Evolutionary conservation across 495 filamentous ascomycete genomes (phyloP), one percentile per base, ranked within the genome.

Genomic region (Friedmanniomyces endolithicus): DNA sequence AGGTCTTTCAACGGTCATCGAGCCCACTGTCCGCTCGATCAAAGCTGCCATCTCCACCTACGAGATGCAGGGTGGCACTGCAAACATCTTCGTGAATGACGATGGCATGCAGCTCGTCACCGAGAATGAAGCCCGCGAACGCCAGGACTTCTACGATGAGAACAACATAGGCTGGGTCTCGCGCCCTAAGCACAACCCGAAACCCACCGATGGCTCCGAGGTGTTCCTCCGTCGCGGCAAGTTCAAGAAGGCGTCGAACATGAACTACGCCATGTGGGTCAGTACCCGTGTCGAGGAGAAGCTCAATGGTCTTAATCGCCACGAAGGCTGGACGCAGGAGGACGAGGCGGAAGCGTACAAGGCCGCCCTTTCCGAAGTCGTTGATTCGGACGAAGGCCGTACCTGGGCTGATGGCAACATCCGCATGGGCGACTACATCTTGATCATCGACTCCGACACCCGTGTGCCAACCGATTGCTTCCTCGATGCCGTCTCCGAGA

Each of bases 171-270:
- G 67, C 24, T 71, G 68, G 68, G 63, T 64, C 31, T 58, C 68
- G 6, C 64, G 69, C 12, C 67, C 81, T 22, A 70, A 70, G 51
- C 80, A 86, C 63, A 78, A 81, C 53, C 73, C 75, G 11, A 75
- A 74, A 45, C 63, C 61, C 19, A 63, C 61, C 48, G 67, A 52
- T 55, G 60, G 68, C 19, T 62, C 65, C 35, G 53, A 59, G 20
- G 47, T 47, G 6, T 84, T 83, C 64, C 58, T 78, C 24, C 75
- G 82, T 11, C 70, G 75, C 7, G 82, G 82, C 44, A 84, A 84
- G 64, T 85, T 85, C 71, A 85, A 85, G 71, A 85, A 61, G 52
- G 81, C 81, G 23, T 83, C 80, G 25, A 85, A 85, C 67, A 85
- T 85, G 82, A 85, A 85, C 65, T 85, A 81, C 48, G 78, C 75